These are phyloP conservation scores for Glonium stellatum DNA, from an alignment of 495 filamentous ascomycete species.

Conservation along the genomic window DNA sequence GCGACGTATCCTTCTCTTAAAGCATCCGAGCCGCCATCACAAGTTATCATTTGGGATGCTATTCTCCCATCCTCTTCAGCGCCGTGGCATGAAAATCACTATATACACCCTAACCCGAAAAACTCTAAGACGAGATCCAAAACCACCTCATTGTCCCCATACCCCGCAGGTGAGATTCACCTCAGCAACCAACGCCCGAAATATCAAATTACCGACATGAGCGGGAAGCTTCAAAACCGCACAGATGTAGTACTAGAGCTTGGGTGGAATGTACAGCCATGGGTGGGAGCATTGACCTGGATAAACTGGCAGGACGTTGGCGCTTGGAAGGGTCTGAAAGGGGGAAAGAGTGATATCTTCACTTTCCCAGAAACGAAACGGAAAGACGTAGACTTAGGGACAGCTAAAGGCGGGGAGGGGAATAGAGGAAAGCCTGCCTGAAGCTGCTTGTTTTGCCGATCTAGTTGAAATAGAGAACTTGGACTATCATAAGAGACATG, in stretches of 20 bases:
- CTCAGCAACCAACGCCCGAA: slow-evolving; percentile 79
- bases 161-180: slow-evolving; percentile 54
- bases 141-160: slow-evolving; percentile 4
- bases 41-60: slow-evolving; percentile 89
- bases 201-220: slow-evolving; percentile 87
- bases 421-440: slow-evolving; percentile 33
- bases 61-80: slow-evolving; percentile 72
- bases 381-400: slow-evolving; percentile 35
- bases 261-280: slow-evolving; percentile 95
- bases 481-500: no score
- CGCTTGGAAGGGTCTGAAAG: slow-evolving; percentile 53
- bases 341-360: slow-evolving; percentile 61
- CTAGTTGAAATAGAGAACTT: neutral
- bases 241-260: slow-evolving; percentile 69
- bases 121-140: slow-evolving; percentile 27
- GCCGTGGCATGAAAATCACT: slow-evolving; percentile 45
- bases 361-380: slow-evolving; percentile 60
- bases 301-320: slow-evolving; percentile 53
- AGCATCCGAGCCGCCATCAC: slow-evolving; percentile 44
- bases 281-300: slow-evolving; percentile 86
- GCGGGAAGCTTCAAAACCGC: slow-evolving; percentile 60
- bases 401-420: slow-evolving; percentile 36
- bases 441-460: neutral
- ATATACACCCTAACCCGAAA: slow-evolving; percentile 37
- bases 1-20: slow-evolving; percentile 67